These are phyloP conservation scores for Spironucleus salmonicida DNA, from an alignment of 208 protist genomes.

Conservation along the genomic window DNA sequence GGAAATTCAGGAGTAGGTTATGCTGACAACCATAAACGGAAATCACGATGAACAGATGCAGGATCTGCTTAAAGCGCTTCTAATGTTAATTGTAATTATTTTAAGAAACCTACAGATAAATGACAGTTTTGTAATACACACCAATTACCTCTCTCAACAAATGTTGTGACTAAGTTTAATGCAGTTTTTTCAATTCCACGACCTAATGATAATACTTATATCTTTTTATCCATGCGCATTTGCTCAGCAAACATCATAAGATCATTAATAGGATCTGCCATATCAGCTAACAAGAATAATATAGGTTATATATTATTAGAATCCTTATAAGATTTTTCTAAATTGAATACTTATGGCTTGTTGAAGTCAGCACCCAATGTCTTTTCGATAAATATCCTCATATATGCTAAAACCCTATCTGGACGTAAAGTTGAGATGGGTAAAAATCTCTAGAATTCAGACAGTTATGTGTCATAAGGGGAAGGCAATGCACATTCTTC, in stretches of 20 bases:
- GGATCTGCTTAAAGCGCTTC: conserved; percentile 58
- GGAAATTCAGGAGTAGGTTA: conserved; percentile 86
- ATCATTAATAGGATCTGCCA: conserved; percentile 86
- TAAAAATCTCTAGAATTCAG: conserved; percentile 73
- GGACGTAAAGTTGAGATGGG: conserved; percentile 77
- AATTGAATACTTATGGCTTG: conserved; percentile 78
- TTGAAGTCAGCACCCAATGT: conserved; percentile 72
- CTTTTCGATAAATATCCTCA: conserved; percentile 66
- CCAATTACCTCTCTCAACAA: conserved; percentile 78
- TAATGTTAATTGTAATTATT: conserved; percentile 81
- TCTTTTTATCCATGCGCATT: conserved; percentile 63
- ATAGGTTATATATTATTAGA: conserved; percentile 79
- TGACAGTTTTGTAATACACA: conserved; percentile 94
- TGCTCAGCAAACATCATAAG: conserved; percentile 85
- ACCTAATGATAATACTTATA: conserved; percentile 80
- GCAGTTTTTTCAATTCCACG: conserved; percentile 86
- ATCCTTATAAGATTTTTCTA: conserved; percentile 58
- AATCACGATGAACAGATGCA: conserved; percentile 75
- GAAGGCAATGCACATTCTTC: conserved; percentile 60
- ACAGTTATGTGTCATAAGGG: conserved; percentile 61
- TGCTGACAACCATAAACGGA: conserved; percentile 93
- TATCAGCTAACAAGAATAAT: conserved; percentile 87
- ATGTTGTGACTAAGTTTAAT: conserved; percentile 73
- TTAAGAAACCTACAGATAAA: conserved; percentile 83
- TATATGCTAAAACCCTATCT: conserved; percentile 78